Percentiles rank a stretch among this genome's conserved stretches.
Conservation (phyloP, 2,329 filamentous ascomycete genomes). For the Grosmannia clavigera region DNA sequence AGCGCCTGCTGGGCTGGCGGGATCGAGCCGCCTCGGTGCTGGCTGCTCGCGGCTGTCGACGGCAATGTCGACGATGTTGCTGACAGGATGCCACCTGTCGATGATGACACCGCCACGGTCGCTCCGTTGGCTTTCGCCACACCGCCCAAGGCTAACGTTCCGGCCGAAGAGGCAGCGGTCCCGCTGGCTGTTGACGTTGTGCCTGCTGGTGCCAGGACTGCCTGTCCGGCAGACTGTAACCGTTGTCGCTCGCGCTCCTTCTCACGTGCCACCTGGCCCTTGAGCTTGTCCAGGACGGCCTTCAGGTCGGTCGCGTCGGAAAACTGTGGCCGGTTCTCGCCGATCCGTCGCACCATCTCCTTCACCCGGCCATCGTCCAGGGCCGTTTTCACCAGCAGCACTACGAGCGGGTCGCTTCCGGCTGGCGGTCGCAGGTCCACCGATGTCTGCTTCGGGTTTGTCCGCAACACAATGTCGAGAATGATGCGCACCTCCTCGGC, state of each 20-base stretch:
- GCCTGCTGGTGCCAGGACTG: background rate
- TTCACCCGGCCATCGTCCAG: constrained; percentile 37
- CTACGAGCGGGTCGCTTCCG: constrained; percentile 42
- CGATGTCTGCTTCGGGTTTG: constrained; percentile 44
- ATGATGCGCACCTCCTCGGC: constrained; percentile 46
- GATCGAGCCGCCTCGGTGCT: background rate
- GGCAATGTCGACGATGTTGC: constrained; percentile 9
- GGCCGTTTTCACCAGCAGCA: constrained; percentile 43
- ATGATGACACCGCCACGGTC: background rate
- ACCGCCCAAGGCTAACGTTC: background rate
- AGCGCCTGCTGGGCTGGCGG: constrained; percentile 36
- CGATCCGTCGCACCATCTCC: constrained; percentile 41
- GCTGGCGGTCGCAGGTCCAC: constrained; percentile 38
- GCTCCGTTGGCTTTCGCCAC: background rate
- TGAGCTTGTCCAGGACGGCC: constrained; percentile 34
- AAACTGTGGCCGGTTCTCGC: constrained; percentile 35
- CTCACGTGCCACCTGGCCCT: constrained; percentile 23
- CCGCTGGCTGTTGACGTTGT: background rate
- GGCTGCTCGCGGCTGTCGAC: constrained; percentile 16
- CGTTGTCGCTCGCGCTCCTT: constrained; percentile 5
- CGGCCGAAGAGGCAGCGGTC: background rate
- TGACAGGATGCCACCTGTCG: background rate
- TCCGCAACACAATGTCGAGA: constrained; percentile 44
- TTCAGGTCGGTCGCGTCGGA: constrained; percentile 44
- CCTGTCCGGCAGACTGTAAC: constrained; percentile 13